Percentiles rank a stretch among this genome's conserved stretches.
Conservation (phyloP, 192 early-diverging fungal genomes). For the Lobulomyces angularis region DNA sequence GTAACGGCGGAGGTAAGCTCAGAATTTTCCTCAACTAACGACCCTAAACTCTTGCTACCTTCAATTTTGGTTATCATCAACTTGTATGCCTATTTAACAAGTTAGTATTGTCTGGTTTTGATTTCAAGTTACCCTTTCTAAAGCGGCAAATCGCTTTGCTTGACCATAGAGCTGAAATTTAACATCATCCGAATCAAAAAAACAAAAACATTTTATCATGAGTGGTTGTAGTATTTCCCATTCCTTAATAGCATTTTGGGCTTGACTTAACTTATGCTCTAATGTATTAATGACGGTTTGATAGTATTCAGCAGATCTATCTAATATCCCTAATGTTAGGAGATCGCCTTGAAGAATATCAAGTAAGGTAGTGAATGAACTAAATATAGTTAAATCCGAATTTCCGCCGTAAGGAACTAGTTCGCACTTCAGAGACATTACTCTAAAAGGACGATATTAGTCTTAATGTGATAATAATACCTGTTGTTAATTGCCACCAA, state of each 20-base stretch:
- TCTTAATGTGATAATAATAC: neutral
- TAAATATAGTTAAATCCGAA: neutral
- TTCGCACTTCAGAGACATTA: neutral
- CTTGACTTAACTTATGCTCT: neutral
- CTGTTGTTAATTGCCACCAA: too few species aligned
- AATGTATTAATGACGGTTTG: too few species aligned
- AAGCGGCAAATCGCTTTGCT: constrained; percentile 1
- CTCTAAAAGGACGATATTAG: constrained; percentile 1
- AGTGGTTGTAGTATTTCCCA: constrained; percentile 13
- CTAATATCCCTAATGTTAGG: neutral
- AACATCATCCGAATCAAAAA: constrained; percentile 10
- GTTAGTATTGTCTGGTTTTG: too few species aligned
- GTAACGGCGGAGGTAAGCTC: constrained; percentile 2
- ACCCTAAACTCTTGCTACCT: constrained; percentile 1
- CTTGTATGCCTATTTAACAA: too few species aligned
- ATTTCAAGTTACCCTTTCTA: constrained; percentile 6
- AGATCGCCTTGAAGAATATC: constrained; percentile 5
- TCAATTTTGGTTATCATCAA: constrained; percentile 3
- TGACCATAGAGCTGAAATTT: constrained; percentile 6
- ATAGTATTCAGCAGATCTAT: constrained; percentile 1
- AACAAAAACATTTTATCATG: constrained; percentile 7
- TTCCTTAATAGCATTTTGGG: constrained; percentile 3
- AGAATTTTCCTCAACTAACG: neutral
- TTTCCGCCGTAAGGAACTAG: neutral
- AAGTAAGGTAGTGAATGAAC: neutral